Evolutionary conservation across 805 yeast species (phyloP), one percentile per base, ranked within the genome.

Genomic region (Wickerhamia fluorescens): DNA sequence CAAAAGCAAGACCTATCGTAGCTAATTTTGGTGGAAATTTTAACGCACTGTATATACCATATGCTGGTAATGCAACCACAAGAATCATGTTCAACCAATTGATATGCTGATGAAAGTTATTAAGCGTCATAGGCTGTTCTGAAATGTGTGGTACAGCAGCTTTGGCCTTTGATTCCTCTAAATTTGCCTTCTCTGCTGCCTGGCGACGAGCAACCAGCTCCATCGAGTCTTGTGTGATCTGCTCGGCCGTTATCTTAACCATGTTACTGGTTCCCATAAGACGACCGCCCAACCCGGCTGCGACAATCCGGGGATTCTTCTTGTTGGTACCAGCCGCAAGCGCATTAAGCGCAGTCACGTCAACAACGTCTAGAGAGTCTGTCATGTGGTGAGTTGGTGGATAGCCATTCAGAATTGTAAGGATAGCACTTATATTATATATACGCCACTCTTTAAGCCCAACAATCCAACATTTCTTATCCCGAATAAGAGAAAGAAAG

Each of bases 321-420:
- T 76, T 79, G 63, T 81, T 75, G 31, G 84, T 73, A 41, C 94
- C 94, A 7, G 92, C 82, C 11, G 94, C 94, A 37, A 83, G 69
- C 26, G 84, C 75, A 54, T 80, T 82, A 36, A 87, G 85, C 31
- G 72, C 62, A 25, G 76, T 71, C 40, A 83, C 66, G 51, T 83
- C 87, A 29, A 77, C 68, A 14, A 37, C 34, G 21, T 56, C 63
- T 38, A 49, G 41, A 13, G 25, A 29, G 12, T 45, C 47, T 14
- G 29, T 11, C 37, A 33, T 33, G 5, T 6, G 14, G 4, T 20
- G 23, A 14, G 16, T 17, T 14, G 11, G 11, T n/a, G n/a, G n/a
- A n/a, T n/a, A n/a, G n/a, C n/a, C n/a, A n/a, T n/a, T n/a, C n/a
- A n/a, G n/a, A n/a, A n/a, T n/a, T n/a, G n/a, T n/a, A n/a, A n/a